Evolutionary conservation across 495 filamentous ascomycete genomes (phyloP).

Genomic region (Daldinia bambusicola): DNA sequence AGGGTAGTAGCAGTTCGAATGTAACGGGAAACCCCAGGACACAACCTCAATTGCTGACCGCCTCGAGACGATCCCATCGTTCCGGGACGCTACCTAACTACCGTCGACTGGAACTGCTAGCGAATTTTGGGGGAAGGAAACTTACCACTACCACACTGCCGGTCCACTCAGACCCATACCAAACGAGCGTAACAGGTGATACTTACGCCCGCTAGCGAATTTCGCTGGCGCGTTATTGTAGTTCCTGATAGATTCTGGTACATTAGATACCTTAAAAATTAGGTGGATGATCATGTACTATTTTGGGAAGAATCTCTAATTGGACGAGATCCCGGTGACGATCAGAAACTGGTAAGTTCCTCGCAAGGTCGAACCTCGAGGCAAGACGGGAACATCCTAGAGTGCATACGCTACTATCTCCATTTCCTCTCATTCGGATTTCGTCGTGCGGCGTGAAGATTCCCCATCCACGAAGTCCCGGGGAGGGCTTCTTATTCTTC

Average conservation of each 20-base stretch:
- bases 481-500: background rate
- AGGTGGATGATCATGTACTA: background rate
- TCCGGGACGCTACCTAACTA: constrained; percentile 5
- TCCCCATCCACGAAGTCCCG: background rate
- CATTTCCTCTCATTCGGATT: constrained; percentile 1
- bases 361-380: background rate
- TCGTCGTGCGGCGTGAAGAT: background rate
- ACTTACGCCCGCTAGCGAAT: background rate
- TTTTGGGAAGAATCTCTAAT: background rate
- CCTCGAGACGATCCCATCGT: constrained; percentile 13
- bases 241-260: background rate
- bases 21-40: constrained; percentile 6
- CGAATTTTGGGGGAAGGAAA: background rate
- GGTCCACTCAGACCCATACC: constrained; percentile 4
- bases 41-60: constrained; percentile 11
- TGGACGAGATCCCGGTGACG: constrained; percentile 1
- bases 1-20: constrained; percentile 4
- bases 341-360: constrained; percentile 1
- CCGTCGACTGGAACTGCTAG: constrained; percentile 8
- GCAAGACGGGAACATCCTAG: background rate
- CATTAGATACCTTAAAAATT: background rate
- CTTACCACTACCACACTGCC: constrained; percentile 9
- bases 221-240: background rate
- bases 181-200: constrained; percentile 3
- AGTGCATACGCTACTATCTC: background rate